Evolutionary conservation across 2,329 filamentous ascomycete genomes (phyloP).

Genomic region (Ascochyta fabae): DNA sequence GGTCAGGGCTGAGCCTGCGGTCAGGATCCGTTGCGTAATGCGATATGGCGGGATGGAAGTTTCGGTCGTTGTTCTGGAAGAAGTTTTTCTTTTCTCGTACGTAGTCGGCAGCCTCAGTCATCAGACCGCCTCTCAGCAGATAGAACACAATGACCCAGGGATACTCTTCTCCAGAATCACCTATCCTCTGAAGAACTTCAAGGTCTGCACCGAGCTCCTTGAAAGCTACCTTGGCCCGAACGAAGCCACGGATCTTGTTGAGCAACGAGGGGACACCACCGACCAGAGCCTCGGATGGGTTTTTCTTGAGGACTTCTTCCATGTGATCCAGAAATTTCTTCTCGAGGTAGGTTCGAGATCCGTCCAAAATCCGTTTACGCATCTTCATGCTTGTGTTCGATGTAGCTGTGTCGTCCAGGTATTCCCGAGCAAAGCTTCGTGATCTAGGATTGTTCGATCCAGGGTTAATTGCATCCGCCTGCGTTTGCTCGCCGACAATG

Average conservation of each 20-base stretch:
- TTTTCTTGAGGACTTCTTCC: constrained; percentile 77
- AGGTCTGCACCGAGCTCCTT: constrained; percentile 87
- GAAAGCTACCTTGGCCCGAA: constrained; percentile 77
- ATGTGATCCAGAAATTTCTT: constrained; percentile 79
- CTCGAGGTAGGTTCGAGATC: constrained; percentile 81
- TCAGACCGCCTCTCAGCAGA: constrained; percentile 82
- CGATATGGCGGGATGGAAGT: constrained; percentile 86
- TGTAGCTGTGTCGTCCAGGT: constrained; percentile 75
- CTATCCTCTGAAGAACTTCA: constrained; percentile 77
- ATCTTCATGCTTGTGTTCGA: constrained; percentile 70
- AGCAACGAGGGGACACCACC: constrained; percentile 87
- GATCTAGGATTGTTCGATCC: constrained; percentile 69
- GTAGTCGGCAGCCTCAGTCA: constrained; percentile 84
- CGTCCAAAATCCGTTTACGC: constrained; percentile 79
- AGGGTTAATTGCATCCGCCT: constrained; percentile 63
- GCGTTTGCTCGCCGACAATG: constrained; percentile 73
- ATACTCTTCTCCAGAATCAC: constrained; percentile 69
- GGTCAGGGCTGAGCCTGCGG: constrained; percentile 75
- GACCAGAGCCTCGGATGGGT: constrained; percentile 85
- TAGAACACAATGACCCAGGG: constrained; percentile 96
- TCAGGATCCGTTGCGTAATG: constrained; percentile 81
- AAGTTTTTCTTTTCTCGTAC: constrained; percentile 81
- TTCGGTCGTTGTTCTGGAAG: constrained; percentile 89
- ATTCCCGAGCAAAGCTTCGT: constrained; percentile 76
- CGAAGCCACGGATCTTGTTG: constrained; percentile 91